Base-by-base conservation (phyloP, 2,329 filamentous ascomycete genomes). In the Fusarium incarnatum region DNA sequence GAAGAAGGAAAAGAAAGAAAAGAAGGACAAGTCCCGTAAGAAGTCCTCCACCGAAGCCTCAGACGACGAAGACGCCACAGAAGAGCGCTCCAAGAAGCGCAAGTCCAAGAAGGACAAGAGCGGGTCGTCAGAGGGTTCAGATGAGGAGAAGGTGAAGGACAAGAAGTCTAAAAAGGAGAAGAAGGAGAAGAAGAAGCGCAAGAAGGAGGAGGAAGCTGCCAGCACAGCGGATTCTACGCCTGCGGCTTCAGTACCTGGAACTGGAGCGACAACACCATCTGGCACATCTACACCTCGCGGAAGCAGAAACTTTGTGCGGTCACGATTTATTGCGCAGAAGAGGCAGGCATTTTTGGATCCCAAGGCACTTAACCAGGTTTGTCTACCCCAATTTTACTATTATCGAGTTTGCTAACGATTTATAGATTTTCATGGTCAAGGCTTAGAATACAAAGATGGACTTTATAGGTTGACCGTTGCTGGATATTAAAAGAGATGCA, bases 251-350 rank as follows among this genome's bases (percentile, higher is more conserved):
- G 75, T 73, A 2, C 80, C 79, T n/a, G 79, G 78, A 32, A 75
- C 75, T 10, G 79, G 81, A 25, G 81, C 78, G 22, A 80, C 81
- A 9, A 78, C 77, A 2, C 79, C 81, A 4, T 83, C 83, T 49
- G 82, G 81, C 56, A 83, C 80, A 47, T 83, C 83, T 28, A 85
- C 82, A 30, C 84, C 84, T 61, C 82, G 78, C 64, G 81, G 80
- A 11, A 89, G 86, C 50, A 87, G 94, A 69, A 92, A 94, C 78
- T 87, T 92, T 57, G 89, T 94, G 48, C 86, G 95, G 68, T 89
- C 92, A 72, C 87, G 93, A 64, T 93, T 94, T 79, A 97, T 98
- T 75, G 91, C 91, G 60, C 93, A 96, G 74, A 98, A 98, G 84
- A 90, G 89, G 75, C 88, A 91, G 83, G 94, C 94, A 4, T 87